Base-by-base conservation (phyloP, 352 stramenopile genomes). In the Phytophthora sansomeana region DNA sequence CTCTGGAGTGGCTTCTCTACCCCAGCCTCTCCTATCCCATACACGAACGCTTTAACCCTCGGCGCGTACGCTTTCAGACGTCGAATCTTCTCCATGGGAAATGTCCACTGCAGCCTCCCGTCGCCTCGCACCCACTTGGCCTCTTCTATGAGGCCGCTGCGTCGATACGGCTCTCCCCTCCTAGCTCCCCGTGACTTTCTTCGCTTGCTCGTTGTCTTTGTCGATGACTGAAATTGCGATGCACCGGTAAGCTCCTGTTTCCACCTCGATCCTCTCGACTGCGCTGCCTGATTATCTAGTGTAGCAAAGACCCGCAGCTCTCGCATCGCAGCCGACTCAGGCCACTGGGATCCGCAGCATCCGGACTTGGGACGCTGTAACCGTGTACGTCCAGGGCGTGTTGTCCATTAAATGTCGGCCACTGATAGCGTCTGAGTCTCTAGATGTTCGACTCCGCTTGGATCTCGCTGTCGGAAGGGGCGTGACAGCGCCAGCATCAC, bases 41-140 rank as follows among this genome's bases (percentile, higher is more conserved):
- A 92, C 6, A 95, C 73, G 36, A 87, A 88, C 33, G 90, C 59
- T 48, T 95, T 95, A 53, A 93, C 65, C 33, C 81, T 73, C 14
- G 86, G 86, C 1, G 53, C 62, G 38, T 87, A 89, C 19, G 81
- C 84, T 53, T 95, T 95, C 13, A 95, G 61, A 2, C 61, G 77
- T 29, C 81, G 80, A 51, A 92, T 89, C 13, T 63, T 75, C 13
- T 89, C 81, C 69, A 86, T 85, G 5, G 73, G 75, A 14, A 94
- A 64, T 9, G 67, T 78, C 84, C 83, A 92, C 39, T 75, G 66
- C n/a, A 94, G 59, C 17, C 67, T 72, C 4, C 86, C 84, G 41
- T 86, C 69, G 16, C 75, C 68, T 47, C 65, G 42, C 8, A 64
- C 30, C 84, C 84, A 92, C 38, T 67, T 77, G 32, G 80, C 83